Percentiles rank a stretch among this genome's conserved stretches.
These are phyloP conservation scores for Mucor indicus DNA, from an alignment of 371 early-diverging fungal species.

Conservation along the genomic window DNA sequence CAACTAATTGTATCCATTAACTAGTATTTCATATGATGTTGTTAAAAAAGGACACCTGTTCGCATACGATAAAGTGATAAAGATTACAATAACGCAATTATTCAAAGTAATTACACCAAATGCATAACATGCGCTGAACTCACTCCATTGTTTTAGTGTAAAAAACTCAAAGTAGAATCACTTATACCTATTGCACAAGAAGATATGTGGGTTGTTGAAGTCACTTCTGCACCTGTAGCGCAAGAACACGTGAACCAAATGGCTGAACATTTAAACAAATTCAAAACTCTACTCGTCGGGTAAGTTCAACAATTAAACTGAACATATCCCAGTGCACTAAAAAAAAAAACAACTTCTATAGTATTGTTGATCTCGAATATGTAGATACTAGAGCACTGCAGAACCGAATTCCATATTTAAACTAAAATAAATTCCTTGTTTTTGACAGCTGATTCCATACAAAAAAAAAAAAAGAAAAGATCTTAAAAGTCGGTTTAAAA, in stretches of 20 bases:
- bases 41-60: conserved; percentile 42
- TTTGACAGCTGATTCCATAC: too few species aligned
- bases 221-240: conserved; percentile 31
- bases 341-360: conserved; percentile 2
- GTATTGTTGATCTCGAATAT: conserved; percentile 44
- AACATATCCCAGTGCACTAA: too few species aligned
- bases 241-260: conserved; percentile 51
- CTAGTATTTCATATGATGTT: conserved; percentile 47
- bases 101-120: conserved; percentile 29
- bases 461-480: too few species aligned
- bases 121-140: background rate
- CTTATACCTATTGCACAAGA: conserved; percentile 25
- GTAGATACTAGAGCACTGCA: conserved; percentile 49
- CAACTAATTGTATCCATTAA: background rate
- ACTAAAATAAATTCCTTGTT: conserved; percentile 9
- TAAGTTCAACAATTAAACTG: conserved; percentile 16
- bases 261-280: conserved; percentile 44
- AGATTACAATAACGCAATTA: conserved; percentile 37
- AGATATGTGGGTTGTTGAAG: conserved; percentile 47
- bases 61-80: conserved; percentile 37
- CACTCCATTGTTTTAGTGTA: conserved; percentile 17
- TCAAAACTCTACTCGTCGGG: conserved; percentile 41
- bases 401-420: conserved; percentile 41
- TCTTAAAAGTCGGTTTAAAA: too few species aligned
- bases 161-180: conserved; percentile 33